Evolutionary conservation across 139 green algal species (phyloP), one percentile per base, ranked within the genome.

Genomic region (Edaphochlamys debaryana): DNA sequence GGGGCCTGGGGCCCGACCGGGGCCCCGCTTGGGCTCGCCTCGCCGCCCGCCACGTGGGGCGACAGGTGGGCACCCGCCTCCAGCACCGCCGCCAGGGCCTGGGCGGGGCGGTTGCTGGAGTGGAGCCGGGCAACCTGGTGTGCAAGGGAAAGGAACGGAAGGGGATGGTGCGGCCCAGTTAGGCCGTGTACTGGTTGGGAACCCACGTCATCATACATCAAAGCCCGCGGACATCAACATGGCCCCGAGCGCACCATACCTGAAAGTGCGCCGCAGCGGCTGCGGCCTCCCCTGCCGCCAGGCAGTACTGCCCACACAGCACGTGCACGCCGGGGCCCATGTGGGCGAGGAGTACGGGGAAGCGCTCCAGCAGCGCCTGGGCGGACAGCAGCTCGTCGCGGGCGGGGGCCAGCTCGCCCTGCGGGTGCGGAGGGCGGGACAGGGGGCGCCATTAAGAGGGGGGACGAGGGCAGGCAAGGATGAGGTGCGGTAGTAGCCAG

Each of bases 301-400:
- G 50, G 63, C 38, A 73, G 69, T 90, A 90, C 69, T 86, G 80
- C 40, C 80, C 86, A 2, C 76, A 70, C 73, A 86, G 67, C 72
- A 80, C 42, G 76, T 85, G 85, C n/a, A 83, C 36, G 15, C 63
- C 64, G 29, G 71, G 63, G 54, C 69, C 62, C 64, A 80, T 40
- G 1, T 19, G 1, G 1, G 22, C 45, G 54, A 90, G 80, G 60
- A 82, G 34, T 19, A 0, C 25, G 4, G 80, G 86, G 54, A 84
- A 86, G 34, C 80, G 69, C 63, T 79, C 74, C 37, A 66, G 36
- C 80, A 90, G 69, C 69, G 62, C 23, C 22, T 85, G 74, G 69
- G n/a, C 74, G 29, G 42, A 50, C 13, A 64, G n/a, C 15, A 76
- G 62, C 38, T 85, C 80, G 38, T 68, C 67, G 3, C 86, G 75